Conservation (phyloP, 2,329 filamentous ascomycete species). For the Dactylonectria macrodidyma region DNA sequence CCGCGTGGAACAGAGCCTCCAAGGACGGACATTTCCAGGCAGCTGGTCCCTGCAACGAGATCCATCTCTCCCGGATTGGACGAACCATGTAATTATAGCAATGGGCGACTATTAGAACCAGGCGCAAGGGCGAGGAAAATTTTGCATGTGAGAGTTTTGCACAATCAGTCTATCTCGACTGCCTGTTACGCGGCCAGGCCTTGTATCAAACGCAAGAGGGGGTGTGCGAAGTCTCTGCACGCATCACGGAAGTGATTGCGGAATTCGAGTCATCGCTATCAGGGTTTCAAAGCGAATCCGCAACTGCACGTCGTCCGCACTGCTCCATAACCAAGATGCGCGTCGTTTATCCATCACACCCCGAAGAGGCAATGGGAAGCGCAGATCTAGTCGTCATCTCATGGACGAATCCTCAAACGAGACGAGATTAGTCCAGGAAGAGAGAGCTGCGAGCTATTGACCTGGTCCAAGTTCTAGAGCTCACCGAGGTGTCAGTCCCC, state of each 20-base stretch:
- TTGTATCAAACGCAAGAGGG: neutral
- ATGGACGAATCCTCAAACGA: neutral
- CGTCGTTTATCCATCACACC: constrained; percentile 13
- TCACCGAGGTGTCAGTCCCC: neutral
- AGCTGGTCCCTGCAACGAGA: constrained; percentile 18
- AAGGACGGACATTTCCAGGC: constrained; percentile 3
- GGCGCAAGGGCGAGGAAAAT: constrained; percentile 17
- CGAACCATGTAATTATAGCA: constrained; percentile 14
- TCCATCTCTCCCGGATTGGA: constrained; percentile 17
- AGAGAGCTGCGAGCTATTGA: neutral
- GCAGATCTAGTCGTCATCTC: constrained; percentile 19
- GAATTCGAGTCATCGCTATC: constrained; percentile 15
- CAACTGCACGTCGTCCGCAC: neutral
- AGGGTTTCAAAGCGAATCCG: constrained; percentile 1
- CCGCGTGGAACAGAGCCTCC: constrained; percentile 31
- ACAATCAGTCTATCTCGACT: constrained; percentile 1
- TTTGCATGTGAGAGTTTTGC: neutral
- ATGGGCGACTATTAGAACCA: constrained; percentile 12
- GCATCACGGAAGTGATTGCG: constrained; percentile 13
- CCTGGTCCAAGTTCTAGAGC: neutral
- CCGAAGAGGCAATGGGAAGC: constrained; percentile 12
- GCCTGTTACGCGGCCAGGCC: constrained; percentile 21
- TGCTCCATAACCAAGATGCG: constrained; percentile 4
- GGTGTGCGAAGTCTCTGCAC: constrained; percentile 5
- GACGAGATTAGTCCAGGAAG: neutral